Evolutionary conservation across 1,284 basidiomycete genomes (phyloP), one percentile per base, ranked within the genome.

Genomic region (Moesziomyces sp.): DNA sequence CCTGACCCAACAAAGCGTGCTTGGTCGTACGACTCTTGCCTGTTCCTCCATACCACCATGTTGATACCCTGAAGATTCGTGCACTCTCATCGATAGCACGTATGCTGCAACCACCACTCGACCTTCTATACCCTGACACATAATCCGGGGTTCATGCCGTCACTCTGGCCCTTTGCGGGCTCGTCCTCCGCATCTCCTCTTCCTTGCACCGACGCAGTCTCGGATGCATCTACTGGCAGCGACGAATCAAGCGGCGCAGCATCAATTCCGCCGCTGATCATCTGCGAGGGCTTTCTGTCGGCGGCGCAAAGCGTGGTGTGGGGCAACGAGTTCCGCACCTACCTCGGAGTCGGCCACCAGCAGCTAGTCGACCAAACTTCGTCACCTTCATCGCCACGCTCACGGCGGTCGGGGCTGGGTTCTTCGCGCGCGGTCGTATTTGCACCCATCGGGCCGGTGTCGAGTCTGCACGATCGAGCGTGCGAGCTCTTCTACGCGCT

Each of bases 401-500:
- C 42, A 19, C 35, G 65, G 8, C 46, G 49, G 5, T 64, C 57
- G 3, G 45, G 42, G 0, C 26, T 64, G 3, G 58, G 59, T 3
- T 64, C 57, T 4, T 38, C 10, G 5, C 56, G 66, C 2, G 14
- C 48, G 3, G 60, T 75, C 9, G 43, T 78, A 3, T 72, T 70
- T 26, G 57, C 59, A 5, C 72, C 67, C 26, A 72, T 60, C 87
- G 88, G 60, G 84, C 88, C 47, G 86, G 88, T 19, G 86, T 88
- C 88, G 70, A 88, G 87, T 3, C 68, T 89, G 26, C 88, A 89
- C 71, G 89, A 90, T 63, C 80, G 88, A 52, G 88, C 88, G 14
- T 89, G 88, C 76, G 88, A 89, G 70, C 80, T 89, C 14, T 89
- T 87, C 79, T 89, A 88, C 74, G 84, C 85, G 4, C 68, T 90